phyloP scores from a whole-genome alignment of 257 asterid species.

The Henckelia pumila region DNA sequence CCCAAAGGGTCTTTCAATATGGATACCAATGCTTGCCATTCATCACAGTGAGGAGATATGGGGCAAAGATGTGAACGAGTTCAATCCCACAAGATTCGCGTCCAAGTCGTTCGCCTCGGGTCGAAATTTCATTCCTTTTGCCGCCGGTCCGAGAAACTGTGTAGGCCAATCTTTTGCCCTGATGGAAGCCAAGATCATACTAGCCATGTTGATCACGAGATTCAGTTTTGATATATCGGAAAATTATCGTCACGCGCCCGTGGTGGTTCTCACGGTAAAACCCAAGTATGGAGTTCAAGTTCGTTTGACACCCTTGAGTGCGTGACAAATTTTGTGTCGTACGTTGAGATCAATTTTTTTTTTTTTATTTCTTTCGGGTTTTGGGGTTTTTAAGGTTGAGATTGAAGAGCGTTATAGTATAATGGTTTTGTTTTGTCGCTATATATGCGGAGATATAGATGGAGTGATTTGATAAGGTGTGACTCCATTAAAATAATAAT shows the following conservation, averaged over 20 bases:
- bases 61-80: conserved; percentile 86
- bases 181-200: conserved; percentile 89
- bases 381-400: not conserved
- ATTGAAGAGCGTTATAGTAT: conserved; percentile 8
- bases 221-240: conserved; percentile 64
- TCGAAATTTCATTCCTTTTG: conserved; percentile 77
- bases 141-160: conserved; percentile 91
- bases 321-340: conserved; percentile 17
- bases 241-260: conserved; percentile 85
- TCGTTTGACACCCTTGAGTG: conserved; percentile 46
- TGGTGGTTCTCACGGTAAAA: conserved; percentile 67
- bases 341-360: not conserved
- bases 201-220: conserved; percentile 80
- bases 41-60: conserved; percentile 77
- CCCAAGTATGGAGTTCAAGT: conserved; percentile 94
- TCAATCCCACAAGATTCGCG: conserved; percentile 67
- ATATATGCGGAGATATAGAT: not conserved
- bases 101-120: conserved; percentile 47
- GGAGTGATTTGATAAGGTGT: not conserved
- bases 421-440: not conserved
- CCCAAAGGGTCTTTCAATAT: conserved; percentile 60
- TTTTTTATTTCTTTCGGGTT: no score
- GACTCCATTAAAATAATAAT: not conserved
- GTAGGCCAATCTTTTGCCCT: conserved; percentile 83
- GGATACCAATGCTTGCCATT: conserved; percentile 53